These are phyloP conservation scores for Pseudocercospora macadamiae DNA, from an alignment of 2,329 filamentous ascomycete genomes.

Conservation along the genomic window DNA sequence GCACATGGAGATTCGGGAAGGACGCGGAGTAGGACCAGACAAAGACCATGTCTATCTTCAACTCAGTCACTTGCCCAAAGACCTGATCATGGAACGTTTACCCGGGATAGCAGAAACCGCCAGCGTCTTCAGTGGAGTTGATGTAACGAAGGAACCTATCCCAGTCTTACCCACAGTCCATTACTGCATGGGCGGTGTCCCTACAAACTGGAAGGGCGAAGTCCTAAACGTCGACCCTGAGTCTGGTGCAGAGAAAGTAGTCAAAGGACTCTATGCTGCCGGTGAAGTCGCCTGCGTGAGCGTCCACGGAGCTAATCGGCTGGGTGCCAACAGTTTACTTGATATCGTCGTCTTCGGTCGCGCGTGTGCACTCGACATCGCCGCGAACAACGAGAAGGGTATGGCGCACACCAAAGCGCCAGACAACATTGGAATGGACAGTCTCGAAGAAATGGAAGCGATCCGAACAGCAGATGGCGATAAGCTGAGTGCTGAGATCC, in stretches of 20 bases:
- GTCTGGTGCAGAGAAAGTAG: constrained; percentile 45
- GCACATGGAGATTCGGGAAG: constrained; percentile 54
- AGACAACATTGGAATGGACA: constrained; percentile 36
- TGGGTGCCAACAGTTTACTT: constrained; percentile 54
- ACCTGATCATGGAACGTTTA: constrained; percentile 51
- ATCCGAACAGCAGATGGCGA: constrained; percentile 44
- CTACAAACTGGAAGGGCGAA: constrained; percentile 54
- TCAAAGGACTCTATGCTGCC: constrained; percentile 52
- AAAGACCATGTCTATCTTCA: constrained; percentile 55
- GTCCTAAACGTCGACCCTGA: constrained; percentile 45
- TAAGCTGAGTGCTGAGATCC: constrained; percentile 43
- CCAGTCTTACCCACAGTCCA: constrained; percentile 56
- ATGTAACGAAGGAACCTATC: constrained; percentile 54
- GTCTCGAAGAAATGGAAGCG: constrained; percentile 38
- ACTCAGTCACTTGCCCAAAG: constrained; percentile 51
- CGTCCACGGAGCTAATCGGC: constrained; percentile 53
- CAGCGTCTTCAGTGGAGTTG: constrained; percentile 53
- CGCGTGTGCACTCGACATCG: constrained; percentile 48
- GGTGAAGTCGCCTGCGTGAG: constrained; percentile 55
- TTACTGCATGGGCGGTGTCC: constrained; percentile 57
- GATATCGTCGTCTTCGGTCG: constrained; percentile 56
- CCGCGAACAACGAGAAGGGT: constrained; percentile 43
- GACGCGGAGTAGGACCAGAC: constrained; percentile 49
- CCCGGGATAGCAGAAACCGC: constrained; percentile 57
- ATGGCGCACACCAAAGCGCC: constrained; percentile 41